Evolutionary conservation across 257 asterid species (phyloP).

Genomic region (Lantana camara): DNA sequence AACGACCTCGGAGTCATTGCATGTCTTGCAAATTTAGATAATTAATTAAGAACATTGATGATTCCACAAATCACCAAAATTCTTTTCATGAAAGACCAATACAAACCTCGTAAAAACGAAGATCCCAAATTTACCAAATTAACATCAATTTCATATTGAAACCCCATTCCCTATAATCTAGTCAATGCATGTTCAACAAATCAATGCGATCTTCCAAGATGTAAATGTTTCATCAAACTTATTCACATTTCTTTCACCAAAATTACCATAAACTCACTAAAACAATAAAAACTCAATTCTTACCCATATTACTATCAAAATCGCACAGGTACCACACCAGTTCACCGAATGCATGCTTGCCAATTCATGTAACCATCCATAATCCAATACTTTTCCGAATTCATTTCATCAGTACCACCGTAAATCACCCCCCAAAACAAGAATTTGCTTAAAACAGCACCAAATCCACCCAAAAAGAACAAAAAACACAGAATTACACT

Average conservation of each 20-base stretch:
- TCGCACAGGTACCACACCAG: slow-evolving; percentile 16
- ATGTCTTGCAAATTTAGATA: slow-evolving; percentile 24
- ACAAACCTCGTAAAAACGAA: too few relatives aligned
- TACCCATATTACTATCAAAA: slow-evolving; percentile 20
- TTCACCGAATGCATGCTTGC: slow-evolving; percentile 28
- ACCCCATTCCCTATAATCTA: slow-evolving; percentile 14
- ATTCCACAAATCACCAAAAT: too few relatives aligned
- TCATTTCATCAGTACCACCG: slow-evolving; percentile 14
- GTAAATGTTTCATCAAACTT: neutral
- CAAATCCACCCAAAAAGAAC: neutral
- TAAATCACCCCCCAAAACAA: slow-evolving; percentile 26
- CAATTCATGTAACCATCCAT: slow-evolving; percentile 25
- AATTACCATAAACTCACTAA: slow-evolving; percentile 16
- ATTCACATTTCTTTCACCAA: neutral
- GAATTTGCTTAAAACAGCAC: slow-evolving; percentile 30
- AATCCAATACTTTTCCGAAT: slow-evolving; percentile 19
- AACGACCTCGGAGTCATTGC: slow-evolving; percentile 11
- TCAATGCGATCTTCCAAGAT: slow-evolving; percentile 8
- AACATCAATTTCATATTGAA: neutral
- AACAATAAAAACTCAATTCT: slow-evolving; percentile 16
- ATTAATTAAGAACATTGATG: slow-evolving; percentile 8
- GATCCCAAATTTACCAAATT: slow-evolving; percentile 3
- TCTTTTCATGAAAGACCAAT: too few relatives aligned
- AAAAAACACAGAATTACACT: slow-evolving; percentile 15
- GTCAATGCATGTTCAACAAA: slow-evolving; percentile 24